A percentile compares a stretch with the other conserved stretches of the same genome.
phyloP scores from a whole-genome alignment of 2,329 filamentous ascomycete genomes.

The Xylariales sp. region DNA sequence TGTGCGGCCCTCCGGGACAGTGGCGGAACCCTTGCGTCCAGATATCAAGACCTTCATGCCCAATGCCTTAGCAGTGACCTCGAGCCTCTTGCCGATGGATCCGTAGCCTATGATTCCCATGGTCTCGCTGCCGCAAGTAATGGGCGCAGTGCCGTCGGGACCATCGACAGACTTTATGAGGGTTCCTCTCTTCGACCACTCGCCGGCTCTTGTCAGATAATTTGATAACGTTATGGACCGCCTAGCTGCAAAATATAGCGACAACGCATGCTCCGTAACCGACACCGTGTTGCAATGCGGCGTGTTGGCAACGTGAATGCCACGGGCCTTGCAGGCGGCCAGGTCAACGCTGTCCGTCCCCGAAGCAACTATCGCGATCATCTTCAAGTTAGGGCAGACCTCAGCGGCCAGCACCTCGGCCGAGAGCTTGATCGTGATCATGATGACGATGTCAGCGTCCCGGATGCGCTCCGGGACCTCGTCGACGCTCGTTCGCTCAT shows the following conservation, averaged over 20 bases:
- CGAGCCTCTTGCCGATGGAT: slow-evolving; percentile 20
- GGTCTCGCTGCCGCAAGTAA: slow-evolving; percentile 18
- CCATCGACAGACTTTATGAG: slow-evolving; percentile 17
- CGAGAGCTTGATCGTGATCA: slow-evolving; percentile 24
- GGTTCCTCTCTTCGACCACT: slow-evolving; percentile 20
- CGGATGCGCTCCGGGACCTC: slow-evolving; percentile 24
- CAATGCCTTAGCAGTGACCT: slow-evolving; percentile 12
- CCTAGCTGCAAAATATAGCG: slow-evolving; percentile 35
- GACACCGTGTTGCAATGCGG: slow-evolving; percentile 29
- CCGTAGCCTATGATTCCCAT: slow-evolving; percentile 27
- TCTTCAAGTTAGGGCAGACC: slow-evolving; percentile 23
- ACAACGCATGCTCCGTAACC: slow-evolving; percentile 43
- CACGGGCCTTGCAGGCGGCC: slow-evolving; percentile 23
- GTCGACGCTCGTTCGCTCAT: slow-evolving; percentile 18
- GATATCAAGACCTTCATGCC: slow-evolving; percentile 23
- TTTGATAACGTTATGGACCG: slow-evolving; percentile 29
- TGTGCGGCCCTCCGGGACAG: slow-evolving; percentile 14
- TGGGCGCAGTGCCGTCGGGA: slow-evolving; percentile 19
- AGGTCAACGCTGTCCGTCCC: slow-evolving; percentile 33
- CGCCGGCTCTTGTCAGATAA: slow-evolving; percentile 18
- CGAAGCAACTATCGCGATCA: slow-evolving; percentile 28
- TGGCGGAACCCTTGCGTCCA: slow-evolving; percentile 18
- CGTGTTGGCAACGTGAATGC: slow-evolving; percentile 30
- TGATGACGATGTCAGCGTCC: slow-evolving; percentile 31
- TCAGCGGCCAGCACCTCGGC: slow-evolving; percentile 18